Conservation (phyloP, 768 basidiomycete genomes). For the Nidularia pulvinata region DNA sequence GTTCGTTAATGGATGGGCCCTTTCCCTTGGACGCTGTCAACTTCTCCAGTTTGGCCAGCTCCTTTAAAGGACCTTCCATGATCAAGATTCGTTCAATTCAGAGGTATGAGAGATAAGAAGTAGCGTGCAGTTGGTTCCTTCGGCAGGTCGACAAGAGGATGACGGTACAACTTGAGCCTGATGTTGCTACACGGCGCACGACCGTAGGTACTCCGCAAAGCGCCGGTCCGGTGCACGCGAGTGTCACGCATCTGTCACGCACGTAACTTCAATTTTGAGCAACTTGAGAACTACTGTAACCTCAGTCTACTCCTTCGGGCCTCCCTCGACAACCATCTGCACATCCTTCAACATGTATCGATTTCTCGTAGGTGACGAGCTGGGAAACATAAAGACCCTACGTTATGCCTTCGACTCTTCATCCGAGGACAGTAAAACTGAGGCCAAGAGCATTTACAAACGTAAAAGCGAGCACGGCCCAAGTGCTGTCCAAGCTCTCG, state of each 20-base stretch:
- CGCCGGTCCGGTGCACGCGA: too few relatives aligned
- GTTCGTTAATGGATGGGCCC: conserved; percentile 49
- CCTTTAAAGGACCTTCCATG: conserved; percentile 80
- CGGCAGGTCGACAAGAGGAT: too few relatives aligned
- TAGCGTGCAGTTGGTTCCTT: too few relatives aligned
- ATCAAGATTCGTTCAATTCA: neutral
- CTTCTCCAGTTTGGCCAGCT: conserved; percentile 76
- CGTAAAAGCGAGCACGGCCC: conserved; percentile 5
- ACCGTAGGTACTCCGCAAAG: too few relatives aligned
- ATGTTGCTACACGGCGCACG: too few relatives aligned
- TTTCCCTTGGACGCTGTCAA: conserved; percentile 56
- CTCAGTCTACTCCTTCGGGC: too few relatives aligned
- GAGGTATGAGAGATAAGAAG: neutral
- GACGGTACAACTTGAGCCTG: too few relatives aligned
- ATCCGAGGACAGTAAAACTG: conserved; percentile 26
- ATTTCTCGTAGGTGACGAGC: conserved; percentile 78
- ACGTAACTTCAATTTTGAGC: too few relatives aligned
- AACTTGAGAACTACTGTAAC: too few relatives aligned
- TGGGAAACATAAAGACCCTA: conserved; percentile 72
- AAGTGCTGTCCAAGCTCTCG: conserved; percentile 29
- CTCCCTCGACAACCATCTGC: neutral
- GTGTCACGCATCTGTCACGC: too few relatives aligned
- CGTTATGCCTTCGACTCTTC: conserved; percentile 30
- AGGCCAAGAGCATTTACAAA: conserved; percentile 26
- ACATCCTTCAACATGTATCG: conserved; percentile 45